Evolutionary conservation across 257 asterid genomes (phyloP).

Genomic region (Salvia hispanica): DNA sequence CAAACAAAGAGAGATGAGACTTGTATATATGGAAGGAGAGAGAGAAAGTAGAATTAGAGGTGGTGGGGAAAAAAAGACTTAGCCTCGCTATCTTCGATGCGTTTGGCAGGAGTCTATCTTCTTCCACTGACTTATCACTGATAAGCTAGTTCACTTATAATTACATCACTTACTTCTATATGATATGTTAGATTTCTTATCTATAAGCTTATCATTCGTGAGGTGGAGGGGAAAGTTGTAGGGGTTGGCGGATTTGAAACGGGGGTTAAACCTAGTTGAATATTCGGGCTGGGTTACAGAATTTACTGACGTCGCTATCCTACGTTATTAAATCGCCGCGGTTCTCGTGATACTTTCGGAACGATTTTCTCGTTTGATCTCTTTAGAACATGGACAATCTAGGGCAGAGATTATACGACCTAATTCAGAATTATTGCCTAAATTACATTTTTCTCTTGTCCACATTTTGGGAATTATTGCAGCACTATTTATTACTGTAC

Average conservation of each 20-base stretch:
- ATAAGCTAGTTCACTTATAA: accelerated
- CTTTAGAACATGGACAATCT: slow-evolving; percentile 11
- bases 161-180: accelerated
- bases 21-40: slow-evolving; percentile 34
- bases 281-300: slow-evolving; percentile 54
- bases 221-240: slow-evolving; percentile 46
- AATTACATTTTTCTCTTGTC: neutral
- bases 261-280: slow-evolving; percentile 70
- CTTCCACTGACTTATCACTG: slow-evolving; percentile 60
- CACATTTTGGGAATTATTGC: neutral
- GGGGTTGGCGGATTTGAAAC: slow-evolving; percentile 83
- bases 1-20: slow-evolving; percentile 3
- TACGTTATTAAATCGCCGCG: slow-evolving; percentile 1
- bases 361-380: slow-evolving; percentile 9
- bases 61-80: slow-evolving; percentile 66
- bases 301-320: slow-evolving; percentile 42
- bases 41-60: slow-evolving; percentile 44
- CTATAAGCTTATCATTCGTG: slow-evolving; percentile 37
- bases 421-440: slow-evolving; percentile 1
- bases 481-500: too few relatives aligned
- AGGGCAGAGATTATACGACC: neutral
- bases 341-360: slow-evolving; percentile 13
- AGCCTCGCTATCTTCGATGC: slow-evolving; percentile 99
- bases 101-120: slow-evolving; percentile 75
- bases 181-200: accelerated